These are phyloP conservation scores for Cladobotryum protrusum DNA, from an alignment of 2,329 filamentous ascomycete genomes.

Conservation along the genomic window DNA sequence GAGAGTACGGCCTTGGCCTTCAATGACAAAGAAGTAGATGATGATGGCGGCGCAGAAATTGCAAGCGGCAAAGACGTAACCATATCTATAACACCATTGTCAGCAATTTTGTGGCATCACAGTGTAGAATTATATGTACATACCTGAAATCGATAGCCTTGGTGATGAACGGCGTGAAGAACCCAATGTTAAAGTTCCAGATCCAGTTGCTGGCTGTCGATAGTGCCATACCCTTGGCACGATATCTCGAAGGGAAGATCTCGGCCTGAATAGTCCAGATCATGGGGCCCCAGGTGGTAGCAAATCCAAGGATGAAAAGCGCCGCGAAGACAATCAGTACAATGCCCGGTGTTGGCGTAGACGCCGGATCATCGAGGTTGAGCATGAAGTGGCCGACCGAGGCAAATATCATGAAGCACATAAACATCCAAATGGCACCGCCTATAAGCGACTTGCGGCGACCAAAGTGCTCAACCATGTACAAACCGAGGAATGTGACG, in stretches of 20 bases:
- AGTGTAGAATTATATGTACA: not conserved
- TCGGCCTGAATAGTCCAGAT: slow-evolving; percentile 60
- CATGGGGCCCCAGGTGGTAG: slow-evolving; percentile 61
- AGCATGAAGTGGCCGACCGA: slow-evolving; percentile 46
- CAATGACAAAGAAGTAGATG: slow-evolving; percentile 73
- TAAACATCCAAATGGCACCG: slow-evolving; percentile 55
- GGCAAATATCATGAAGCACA: slow-evolving; percentile 55
- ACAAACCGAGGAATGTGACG: slow-evolving; percentile 62
- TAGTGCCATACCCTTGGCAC: slow-evolving; percentile 54
- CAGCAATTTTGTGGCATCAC: not conserved
- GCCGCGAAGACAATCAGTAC: slow-evolving; percentile 58
- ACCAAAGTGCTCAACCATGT: slow-evolving; percentile 62
- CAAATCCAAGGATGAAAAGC: slow-evolving; percentile 59
- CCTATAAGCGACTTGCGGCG: slow-evolving; percentile 56
- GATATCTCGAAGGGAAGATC: slow-evolving; percentile 58
- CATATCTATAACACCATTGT: slow-evolving; percentile 32
- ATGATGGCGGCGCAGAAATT: slow-evolving; percentile 58
- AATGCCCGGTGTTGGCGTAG: slow-evolving; percentile 42
- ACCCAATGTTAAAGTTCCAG: slow-evolving; percentile 70
- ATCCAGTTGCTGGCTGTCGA: slow-evolving; percentile 59
- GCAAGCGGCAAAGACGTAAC: slow-evolving; percentile 70
- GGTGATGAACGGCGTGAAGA: slow-evolving; percentile 77
- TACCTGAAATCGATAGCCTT: slow-evolving; percentile 61
- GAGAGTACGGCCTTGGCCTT: slow-evolving; percentile 64
- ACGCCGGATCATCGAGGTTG: slow-evolving; percentile 27